These are phyloP conservation scores for Teratosphaeria gauchensis DNA, from an alignment of 2,329 filamentous ascomycete species.

Conservation along the genomic window DNA sequence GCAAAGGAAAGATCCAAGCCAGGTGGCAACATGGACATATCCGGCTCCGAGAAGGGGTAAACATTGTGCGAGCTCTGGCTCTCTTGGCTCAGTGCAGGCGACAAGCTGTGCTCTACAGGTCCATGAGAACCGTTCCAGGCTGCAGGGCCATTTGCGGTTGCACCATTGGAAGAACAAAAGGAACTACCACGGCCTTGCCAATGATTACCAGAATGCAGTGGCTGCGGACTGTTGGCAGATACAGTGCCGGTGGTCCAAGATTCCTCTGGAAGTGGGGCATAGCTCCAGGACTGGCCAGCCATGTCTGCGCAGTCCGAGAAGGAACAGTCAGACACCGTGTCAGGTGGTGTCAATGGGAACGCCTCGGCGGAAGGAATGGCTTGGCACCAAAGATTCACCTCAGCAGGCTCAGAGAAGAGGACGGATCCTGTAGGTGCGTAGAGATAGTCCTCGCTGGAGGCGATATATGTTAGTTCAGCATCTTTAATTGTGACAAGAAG, in stretches of 20 bases:
- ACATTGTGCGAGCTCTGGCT: conserved; percentile 26
- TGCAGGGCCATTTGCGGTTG: not conserved
- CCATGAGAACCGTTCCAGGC: conserved; percentile 6
- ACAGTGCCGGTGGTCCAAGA: conserved; percentile 15
- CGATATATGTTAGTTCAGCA: not conserved
- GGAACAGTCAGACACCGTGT: conserved; percentile 21
- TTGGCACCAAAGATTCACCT: conserved; percentile 23
- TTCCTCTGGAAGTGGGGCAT: conserved; percentile 18
- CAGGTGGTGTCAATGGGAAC: conserved; percentile 22
- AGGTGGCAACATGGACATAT: conserved; percentile 16
- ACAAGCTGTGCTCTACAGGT: conserved; percentile 25
- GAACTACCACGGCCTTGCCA: conserved; percentile 11
- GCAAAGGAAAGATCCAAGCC: conserved; percentile 21
- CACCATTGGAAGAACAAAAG: not conserved
- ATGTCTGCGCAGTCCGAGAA: conserved; percentile 21
- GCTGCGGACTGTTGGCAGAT: conserved; percentile 15
- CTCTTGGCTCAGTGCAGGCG: conserved; percentile 26
- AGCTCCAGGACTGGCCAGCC: conserved; percentile 17
- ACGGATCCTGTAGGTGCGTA: conserved; percentile 18
- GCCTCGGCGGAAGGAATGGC: conserved; percentile 15
- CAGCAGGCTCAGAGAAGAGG: conserved; percentile 21
- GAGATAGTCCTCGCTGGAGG: conserved; percentile 19
- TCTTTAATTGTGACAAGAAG: not conserved
- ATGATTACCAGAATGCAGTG: conserved; percentile 13
- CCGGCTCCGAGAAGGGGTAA: conserved; percentile 19